Evolutionary conservation across 352 stramenopile species (phyloP).

Genomic region (Phytophthora pisi): DNA sequence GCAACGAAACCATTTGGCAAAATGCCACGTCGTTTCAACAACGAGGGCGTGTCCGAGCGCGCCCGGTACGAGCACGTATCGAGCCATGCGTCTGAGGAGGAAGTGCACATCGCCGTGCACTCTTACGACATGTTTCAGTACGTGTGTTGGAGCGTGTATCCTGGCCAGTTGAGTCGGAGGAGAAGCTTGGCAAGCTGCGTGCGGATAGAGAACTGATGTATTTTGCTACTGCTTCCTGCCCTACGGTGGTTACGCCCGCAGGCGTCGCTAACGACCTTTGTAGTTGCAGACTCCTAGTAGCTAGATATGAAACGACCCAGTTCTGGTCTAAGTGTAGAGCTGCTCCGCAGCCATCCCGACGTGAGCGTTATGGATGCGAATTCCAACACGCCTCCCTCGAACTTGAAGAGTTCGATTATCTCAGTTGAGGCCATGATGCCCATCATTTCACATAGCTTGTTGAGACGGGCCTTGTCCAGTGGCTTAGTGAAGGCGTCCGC

Average conservation of each 20-base stretch:
- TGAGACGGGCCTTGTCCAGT: conserved; percentile 3
- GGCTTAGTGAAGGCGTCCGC: conserved; percentile 11
- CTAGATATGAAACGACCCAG: background rate
- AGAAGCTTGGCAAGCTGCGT: background rate
- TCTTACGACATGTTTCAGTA: no score
- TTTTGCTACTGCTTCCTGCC: background rate
- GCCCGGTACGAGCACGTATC: no score
- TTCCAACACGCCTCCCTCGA: conserved; percentile 32
- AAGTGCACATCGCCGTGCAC: no score
- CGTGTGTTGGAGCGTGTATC: background rate
- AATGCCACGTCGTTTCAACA: no score
- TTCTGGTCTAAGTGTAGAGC: background rate
- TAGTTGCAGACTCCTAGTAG: background rate
- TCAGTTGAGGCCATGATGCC: background rate
- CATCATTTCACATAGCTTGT: conserved; percentile 9
- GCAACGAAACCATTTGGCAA: no score
- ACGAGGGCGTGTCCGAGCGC: no score
- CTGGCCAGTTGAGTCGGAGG: background rate
- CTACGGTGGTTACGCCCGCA: background rate
- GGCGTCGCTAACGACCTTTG: background rate
- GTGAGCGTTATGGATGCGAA: background rate
- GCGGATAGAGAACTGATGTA: background rate
- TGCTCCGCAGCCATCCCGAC: background rate
- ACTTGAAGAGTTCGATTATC: conserved; percentile 19
- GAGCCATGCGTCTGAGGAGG: no score